Base-by-base conservation (phyloP, 306 rosid genomes). In the Corylus americana region DNA sequence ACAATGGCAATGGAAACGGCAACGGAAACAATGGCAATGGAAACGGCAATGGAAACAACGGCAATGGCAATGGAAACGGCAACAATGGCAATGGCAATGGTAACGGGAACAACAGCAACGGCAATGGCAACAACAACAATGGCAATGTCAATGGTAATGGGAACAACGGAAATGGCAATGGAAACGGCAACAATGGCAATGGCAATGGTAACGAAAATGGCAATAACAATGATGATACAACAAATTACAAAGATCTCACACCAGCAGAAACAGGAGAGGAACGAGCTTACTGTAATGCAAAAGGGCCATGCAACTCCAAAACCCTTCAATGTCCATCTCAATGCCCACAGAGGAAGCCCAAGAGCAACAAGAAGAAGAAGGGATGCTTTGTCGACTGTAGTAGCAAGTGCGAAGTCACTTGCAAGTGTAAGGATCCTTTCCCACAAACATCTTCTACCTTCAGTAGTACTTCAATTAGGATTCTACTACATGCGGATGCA, bases 361-460 rank as follows among this genome's bases (percentile, higher is more conserved):
- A 91, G 92, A 51, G 88, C 80, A 92, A 92, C 87, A 91, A 88
- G 91, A 85, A 84, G 64, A 39, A 71, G 18, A 93, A 91, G 82
- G 97, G 89, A 14, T 91, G 97, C 64, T 89, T 85, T 80, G 8
- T 93, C 4, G 83, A 93, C 62, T 88, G 96, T 64, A 82, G 88
- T 79, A 90, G 83, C 92, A 89, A 87, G 81, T 92, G 93, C 73
- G 97, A 92, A 89, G 91, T 81, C 80, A 92, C 93, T 63, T 90
- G 97, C 95, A 92, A 86, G 87, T 13, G 97, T 89, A 90, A 89
- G 88, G 70, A 78, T 61, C 62, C 57, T 77, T 7, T 42, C 27
- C 49, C 6, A 18, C 25, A 0, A 11, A 42, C 72, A 35, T 64
- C 6, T 37, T 17, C 27, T 0, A n/a, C 12, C 62, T 5, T 18